Conservation (phyloP, 495 filamentous ascomycete genomes). For the Podospora didyma region DNA sequence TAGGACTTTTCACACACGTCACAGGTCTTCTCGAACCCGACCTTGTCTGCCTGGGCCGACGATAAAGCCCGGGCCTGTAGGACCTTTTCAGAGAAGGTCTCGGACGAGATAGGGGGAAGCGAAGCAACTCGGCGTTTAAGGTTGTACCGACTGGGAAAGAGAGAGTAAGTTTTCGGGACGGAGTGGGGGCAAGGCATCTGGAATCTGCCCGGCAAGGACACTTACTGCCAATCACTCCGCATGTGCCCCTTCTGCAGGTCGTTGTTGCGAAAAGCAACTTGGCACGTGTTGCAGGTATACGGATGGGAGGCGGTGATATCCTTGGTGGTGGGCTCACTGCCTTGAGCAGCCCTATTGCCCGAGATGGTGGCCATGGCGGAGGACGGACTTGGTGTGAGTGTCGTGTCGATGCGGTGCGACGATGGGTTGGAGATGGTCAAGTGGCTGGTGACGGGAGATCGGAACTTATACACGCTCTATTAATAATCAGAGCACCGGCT, state of each 20-base stretch:
- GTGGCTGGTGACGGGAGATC: not conserved
- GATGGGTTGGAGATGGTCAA: not conserved
- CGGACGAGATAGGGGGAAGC: constrained; percentile 85
- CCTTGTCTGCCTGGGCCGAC: constrained; percentile 79
- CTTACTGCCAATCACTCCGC: constrained; percentile 98
- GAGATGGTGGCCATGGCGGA: constrained; percentile 53
- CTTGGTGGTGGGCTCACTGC: constrained; percentile 23
- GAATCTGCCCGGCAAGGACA: constrained; percentile 14
- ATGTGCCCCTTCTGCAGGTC: constrained; percentile 94
- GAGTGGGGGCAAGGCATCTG: not conserved
- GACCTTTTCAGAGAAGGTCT: constrained; percentile 94
- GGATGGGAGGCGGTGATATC: constrained; percentile 61
- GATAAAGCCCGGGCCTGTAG: constrained; percentile 84
- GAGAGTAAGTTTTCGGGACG: constrained; percentile 6
- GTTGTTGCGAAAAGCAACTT: constrained; percentile 89
- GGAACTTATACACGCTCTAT: not conserved
- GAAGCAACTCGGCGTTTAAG: constrained; percentile 92
- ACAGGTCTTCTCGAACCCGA: constrained; percentile 81
- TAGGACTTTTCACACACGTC: constrained; percentile 84
- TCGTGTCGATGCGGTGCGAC: not conserved
- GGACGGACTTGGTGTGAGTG: not conserved
- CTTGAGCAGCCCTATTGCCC: constrained; percentile 33
- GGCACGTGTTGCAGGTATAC: constrained; percentile 96
- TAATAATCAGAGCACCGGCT: not conserved
- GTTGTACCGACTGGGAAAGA: constrained; percentile 76